Evolutionary conservation across 1,139 yeast species (phyloP).

Genomic region (Lodderomyces jiufengensis): DNA sequence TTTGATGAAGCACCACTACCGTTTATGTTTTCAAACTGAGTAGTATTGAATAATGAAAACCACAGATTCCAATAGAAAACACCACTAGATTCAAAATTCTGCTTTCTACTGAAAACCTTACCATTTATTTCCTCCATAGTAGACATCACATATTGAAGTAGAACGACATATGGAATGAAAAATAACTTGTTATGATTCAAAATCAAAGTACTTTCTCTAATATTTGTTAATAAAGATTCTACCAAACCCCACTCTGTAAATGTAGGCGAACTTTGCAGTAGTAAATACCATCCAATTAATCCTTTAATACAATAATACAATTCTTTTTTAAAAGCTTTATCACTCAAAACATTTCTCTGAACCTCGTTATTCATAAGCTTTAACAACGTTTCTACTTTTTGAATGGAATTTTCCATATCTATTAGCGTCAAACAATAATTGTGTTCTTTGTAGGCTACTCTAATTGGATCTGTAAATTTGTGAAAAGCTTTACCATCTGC

Average conservation of each 20-base stretch:
- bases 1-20: slow-evolving; percentile 4
- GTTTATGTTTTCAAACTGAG: slow-evolving; percentile 8
- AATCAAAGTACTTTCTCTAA: slow-evolving; percentile 4
- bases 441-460: slow-evolving; percentile 19
- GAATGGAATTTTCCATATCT: slow-evolving; percentile 19
- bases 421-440: slow-evolving; percentile 26
- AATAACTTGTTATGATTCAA: slow-evolving; percentile 5
- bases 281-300: slow-evolving; percentile 32
- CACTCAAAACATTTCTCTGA: slow-evolving; percentile 5
- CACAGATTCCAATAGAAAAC: slow-evolving; percentile 14
- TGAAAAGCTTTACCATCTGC: slow-evolving; percentile 22
- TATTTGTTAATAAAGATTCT: slow-evolving; percentile 4
- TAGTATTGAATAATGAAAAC: slow-evolving; percentile 11
- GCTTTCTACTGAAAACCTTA: not conserved
- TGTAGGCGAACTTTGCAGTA: slow-evolving; percentile 26
- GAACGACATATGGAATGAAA: slow-evolving; percentile 22
- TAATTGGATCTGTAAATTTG: slow-evolving; percentile 18
- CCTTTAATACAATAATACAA: slow-evolving; percentile 21
- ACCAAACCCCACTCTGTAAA: slow-evolving; percentile 17
- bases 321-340: slow-evolving; percentile 11
- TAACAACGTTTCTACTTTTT: slow-evolving; percentile 17
- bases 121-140: slow-evolving; percentile 9
- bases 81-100: not conserved
- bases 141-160: slow-evolving; percentile 19
- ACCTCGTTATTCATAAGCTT: slow-evolving; percentile 14